Evolutionary conservation across 345 rosid species (phyloP), one percentile per base, ranked within the genome.

Genomic region (Gossypium mustelinum): DNA sequence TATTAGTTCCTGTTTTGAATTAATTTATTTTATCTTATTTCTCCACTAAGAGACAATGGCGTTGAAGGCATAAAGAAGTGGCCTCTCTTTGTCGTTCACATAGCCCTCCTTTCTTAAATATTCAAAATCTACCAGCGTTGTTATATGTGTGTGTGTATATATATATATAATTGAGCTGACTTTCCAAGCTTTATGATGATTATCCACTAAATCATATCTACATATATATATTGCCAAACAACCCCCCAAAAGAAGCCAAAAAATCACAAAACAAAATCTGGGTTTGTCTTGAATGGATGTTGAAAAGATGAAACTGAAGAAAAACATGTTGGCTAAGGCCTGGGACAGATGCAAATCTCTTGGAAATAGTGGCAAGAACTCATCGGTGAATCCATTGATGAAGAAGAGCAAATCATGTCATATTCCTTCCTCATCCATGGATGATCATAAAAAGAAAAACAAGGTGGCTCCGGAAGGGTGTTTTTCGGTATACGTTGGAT

Each of bases 401-500:
- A 61, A 18, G 57, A 91, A 80, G 81, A 88, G 89, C 86, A 88
- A 65, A 65, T 86, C 95, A n/a, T 87, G 91, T 78, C 72, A 25
- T 41, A 73, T 82, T 20, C 17, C 70, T 8, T 55, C 18, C 22
- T 18, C 76, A 29, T 50, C 74, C 8, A 17, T 47, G 18, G 52
- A 50, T 57, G 60, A 55, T 14, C 71, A 7, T n/a, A 9, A 54
- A 12, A 60, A 14, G 29, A 68, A 61, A 2, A 76, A 43, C 48
- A 84, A 73, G 24, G 87, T 78, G 3, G 85, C 89, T n/a, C 86
- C 85, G 1, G 76, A 79, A 3, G 98, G 98, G 0, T 90, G 87
- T 64, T 91, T 93, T 81, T 70, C 89, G 4, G 98, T 91, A 14
- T 91, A 86, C 77, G 97, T 91, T 1, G 98, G 98, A 59, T 77